Conservation (phyloP, 164 flowering plant species). For the Magnolia changhungtana region DNA sequence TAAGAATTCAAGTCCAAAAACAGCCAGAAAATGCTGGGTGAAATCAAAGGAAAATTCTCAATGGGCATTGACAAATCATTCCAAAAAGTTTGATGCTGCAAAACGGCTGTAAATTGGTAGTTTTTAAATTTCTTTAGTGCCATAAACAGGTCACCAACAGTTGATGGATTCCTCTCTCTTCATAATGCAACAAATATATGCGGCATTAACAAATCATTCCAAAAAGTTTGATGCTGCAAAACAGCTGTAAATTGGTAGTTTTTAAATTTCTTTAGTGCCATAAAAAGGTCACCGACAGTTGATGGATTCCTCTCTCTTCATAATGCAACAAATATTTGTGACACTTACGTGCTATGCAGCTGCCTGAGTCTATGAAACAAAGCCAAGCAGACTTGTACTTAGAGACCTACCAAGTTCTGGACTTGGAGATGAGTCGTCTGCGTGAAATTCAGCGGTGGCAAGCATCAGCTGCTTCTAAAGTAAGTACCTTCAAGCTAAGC, state of each 20-base stretch:
- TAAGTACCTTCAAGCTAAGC: conserved; percentile 21
- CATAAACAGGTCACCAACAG: background rate
- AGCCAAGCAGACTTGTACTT: conserved; percentile 91
- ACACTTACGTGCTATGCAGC: conserved; percentile 44
- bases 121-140: background rate
- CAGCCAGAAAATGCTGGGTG: background rate
- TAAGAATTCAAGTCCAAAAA: background rate
- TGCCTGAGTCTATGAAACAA: conserved; percentile 99
- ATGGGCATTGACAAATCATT: background rate
- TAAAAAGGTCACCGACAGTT: background rate
- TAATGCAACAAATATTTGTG: background rate
- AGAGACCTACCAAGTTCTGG: conserved; percentile 97
- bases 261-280: background rate
- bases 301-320: background rate
- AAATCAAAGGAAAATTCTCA: background rate
- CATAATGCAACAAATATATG: conserved; percentile 1
- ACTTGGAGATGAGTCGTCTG: conserved; percentile 97
- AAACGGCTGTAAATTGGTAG: background rate
- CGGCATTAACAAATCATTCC: background rate
- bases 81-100: conserved; percentile 1
- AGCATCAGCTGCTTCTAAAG: conserved; percentile 89
- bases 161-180: background rate
- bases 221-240: conserved; percentile 4
- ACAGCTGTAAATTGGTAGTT: background rate
- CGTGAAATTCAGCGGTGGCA: conserved; percentile 99